Evolutionary conservation across 2,329 filamentous ascomycete species (phyloP).

Genomic region (Pseudocercospora cruenta): DNA sequence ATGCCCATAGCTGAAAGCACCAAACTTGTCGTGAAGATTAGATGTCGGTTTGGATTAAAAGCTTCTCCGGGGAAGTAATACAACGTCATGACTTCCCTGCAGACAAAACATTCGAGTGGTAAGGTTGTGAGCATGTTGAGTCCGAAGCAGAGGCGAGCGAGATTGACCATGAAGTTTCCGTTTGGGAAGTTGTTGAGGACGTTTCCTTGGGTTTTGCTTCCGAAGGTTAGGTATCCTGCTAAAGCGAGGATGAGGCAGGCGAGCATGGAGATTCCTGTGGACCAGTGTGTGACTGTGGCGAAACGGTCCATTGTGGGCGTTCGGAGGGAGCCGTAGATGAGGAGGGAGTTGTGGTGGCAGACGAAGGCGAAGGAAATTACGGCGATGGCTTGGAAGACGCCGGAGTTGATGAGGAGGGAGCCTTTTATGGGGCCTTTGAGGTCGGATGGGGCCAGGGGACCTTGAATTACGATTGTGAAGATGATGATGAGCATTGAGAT

Average conservation of each 20-base stretch:
- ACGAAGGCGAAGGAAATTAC: slow-evolving; percentile 93
- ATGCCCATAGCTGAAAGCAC: slow-evolving; percentile 78
- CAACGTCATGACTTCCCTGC: slow-evolving; percentile 91
- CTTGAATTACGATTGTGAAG: slow-evolving; percentile 83
- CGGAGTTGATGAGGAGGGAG: slow-evolving; percentile 76
- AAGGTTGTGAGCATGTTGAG: slow-evolving; percentile 98
- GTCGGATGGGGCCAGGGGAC: slow-evolving; percentile 71
- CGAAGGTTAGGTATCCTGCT: slow-evolving; percentile 88
- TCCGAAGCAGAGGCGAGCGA: slow-evolving; percentile 92
- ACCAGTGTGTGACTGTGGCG: slow-evolving; percentile 88
- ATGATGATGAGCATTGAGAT: slow-evolving; percentile 93
- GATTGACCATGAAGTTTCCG: slow-evolving; percentile 89
- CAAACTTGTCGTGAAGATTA: slow-evolving; percentile 81
- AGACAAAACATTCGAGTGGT: slow-evolving; percentile 95
- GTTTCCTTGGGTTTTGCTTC: slow-evolving; percentile 88
- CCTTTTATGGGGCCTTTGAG: slow-evolving; percentile 71
- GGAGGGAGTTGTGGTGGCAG: slow-evolving; percentile 89
- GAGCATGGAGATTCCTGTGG: slow-evolving; percentile 85
- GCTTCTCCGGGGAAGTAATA: slow-evolving; percentile 75
- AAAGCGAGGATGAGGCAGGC: slow-evolving; percentile 89
- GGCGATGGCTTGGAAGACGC: slow-evolving; percentile 93
- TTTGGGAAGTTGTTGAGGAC: slow-evolving; percentile 96
- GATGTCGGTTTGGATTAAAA: slow-evolving; percentile 80
- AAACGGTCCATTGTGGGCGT: slow-evolving; percentile 97
- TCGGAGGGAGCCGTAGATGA: slow-evolving; percentile 94